Conservation (phyloP, 176 grass and related monocot genomes). For the Zoysia japonica region DNA sequence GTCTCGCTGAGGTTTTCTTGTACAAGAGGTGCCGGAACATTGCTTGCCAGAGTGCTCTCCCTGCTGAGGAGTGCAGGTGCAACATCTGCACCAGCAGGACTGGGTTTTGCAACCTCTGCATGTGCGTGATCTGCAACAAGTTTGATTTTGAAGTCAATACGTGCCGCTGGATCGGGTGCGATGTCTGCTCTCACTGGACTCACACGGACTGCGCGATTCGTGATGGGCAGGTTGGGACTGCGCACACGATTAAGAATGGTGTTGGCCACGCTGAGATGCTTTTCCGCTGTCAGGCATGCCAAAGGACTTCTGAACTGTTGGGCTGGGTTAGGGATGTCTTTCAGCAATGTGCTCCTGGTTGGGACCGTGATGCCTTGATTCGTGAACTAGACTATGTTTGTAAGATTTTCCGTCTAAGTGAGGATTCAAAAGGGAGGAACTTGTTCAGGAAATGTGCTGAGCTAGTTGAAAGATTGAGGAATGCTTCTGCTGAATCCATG, state of each 20-base stretch:
- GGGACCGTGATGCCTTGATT: constrained; percentile 64
- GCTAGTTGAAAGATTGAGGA: constrained; percentile 68
- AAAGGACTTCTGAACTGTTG: constrained; percentile 69
- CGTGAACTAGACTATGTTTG: constrained; percentile 77
- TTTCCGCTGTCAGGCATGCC: constrained; percentile 82
- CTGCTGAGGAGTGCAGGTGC: constrained; percentile 68
- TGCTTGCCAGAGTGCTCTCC: constrained; percentile 65
- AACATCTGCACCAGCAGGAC: constrained; percentile 57
- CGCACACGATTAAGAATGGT: constrained; percentile 51
- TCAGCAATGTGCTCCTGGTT: constrained; percentile 70
- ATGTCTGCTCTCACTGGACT: constrained; percentile 87
- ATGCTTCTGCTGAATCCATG: constrained; percentile 48
- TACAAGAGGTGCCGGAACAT: constrained; percentile 88
- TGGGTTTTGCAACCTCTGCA: constrained; percentile 86
- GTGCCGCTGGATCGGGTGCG: constrained; percentile 90
- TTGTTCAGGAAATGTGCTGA: constrained; percentile 59
- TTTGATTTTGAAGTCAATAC: constrained; percentile 94
- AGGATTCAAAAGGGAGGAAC: constrained; percentile 66
- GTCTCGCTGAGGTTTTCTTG: constrained; percentile 69
- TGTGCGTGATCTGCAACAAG: constrained; percentile 85
- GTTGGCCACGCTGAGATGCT: constrained; percentile 53
- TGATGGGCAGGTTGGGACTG: constrained; percentile 51
- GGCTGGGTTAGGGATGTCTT: constrained; percentile 90
- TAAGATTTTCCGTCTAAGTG: constrained; percentile 79
- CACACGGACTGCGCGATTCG: constrained; percentile 84